These are phyloP conservation scores for Pythium aristosporum DNA, from an alignment of 352 stramenopile genomes.

Conservation along the genomic window DNA sequence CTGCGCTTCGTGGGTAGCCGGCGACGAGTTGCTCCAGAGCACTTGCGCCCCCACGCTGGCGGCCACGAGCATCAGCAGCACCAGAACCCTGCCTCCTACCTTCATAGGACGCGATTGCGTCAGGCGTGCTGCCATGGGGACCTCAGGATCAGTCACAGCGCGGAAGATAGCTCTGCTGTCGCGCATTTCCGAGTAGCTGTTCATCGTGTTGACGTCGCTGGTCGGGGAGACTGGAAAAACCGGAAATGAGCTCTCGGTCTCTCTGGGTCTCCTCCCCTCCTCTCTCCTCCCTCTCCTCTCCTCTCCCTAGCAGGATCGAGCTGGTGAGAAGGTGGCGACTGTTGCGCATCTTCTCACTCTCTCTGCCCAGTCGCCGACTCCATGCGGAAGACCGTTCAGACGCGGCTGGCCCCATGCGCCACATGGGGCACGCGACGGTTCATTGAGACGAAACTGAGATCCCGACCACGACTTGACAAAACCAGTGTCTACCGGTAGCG, in stretches of 20 bases:
- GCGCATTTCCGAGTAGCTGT: not conserved
- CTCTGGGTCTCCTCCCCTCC: not conserved
- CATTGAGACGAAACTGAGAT: not conserved
- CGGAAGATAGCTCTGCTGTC: not conserved
- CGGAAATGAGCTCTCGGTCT: not conserved
- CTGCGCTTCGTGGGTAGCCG: not conserved
- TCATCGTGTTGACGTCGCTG: not conserved
- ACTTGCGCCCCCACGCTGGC: not conserved
- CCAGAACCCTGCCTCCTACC: not conserved
- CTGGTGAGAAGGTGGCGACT: not conserved
- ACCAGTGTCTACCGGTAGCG: no score
- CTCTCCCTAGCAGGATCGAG: not conserved
- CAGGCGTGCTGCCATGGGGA: not conserved
- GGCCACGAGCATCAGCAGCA: conserved; percentile 3
- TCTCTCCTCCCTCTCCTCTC: not conserved
- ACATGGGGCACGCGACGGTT: not conserved
- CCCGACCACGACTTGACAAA: no score
- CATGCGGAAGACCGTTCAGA: not conserved
- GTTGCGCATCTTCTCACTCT: no score
- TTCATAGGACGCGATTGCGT: not conserved
- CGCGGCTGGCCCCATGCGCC: not conserved
- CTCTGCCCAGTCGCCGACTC: no score
- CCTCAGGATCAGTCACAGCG: not conserved
- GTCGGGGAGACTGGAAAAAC: not conserved
- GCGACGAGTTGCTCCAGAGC: not conserved